These are phyloP conservation scores for Theileria luwenshuni DNA, from an alignment of 169 alveolate species.

Conservation along the genomic window DNA sequence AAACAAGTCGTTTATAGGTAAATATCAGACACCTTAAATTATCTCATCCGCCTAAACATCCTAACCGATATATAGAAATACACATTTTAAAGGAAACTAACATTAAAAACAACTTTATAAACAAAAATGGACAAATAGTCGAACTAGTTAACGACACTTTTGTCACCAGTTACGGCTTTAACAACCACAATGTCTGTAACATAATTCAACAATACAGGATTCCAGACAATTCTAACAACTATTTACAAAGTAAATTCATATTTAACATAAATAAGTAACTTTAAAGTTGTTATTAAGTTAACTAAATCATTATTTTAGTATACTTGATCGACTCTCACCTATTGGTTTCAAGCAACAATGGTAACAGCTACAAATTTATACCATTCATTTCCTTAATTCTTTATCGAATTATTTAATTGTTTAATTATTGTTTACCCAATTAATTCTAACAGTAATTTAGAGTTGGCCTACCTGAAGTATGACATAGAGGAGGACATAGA, in stretches of 20 bases:
- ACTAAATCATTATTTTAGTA: background rate
- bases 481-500: conserved; percentile 9
- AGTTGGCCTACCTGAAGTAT: conserved; percentile 1
- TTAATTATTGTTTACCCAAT: too few relatives aligned
- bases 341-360: background rate
- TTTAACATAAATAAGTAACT: too few relatives aligned
- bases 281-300: too few relatives aligned
- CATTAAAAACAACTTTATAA: conserved; percentile 30
- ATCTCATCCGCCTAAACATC: background rate
- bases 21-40: background rate
- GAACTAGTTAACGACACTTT: conserved; percentile 36
- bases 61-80: conserved; percentile 26
- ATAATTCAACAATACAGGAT: conserved; percentile 37
- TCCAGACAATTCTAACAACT: conserved; percentile 7
- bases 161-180: conserved; percentile 63
- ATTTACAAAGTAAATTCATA: conserved; percentile 2
- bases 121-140: conserved; percentile 55
- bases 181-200: conserved; percentile 42
- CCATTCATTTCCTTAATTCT: too few relatives aligned
- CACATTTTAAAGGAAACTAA: conserved; percentile 56
- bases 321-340: conserved; percentile 17
- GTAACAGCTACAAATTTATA: background rate
- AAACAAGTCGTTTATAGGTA: conserved; percentile 40
- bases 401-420: too few relatives aligned
- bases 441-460: too few relatives aligned